These are phyloP conservation scores for Cystofilobasidium capitatum DNA, from an alignment of 768 basidiomycete genomes.

Conservation along the genomic window DNA sequence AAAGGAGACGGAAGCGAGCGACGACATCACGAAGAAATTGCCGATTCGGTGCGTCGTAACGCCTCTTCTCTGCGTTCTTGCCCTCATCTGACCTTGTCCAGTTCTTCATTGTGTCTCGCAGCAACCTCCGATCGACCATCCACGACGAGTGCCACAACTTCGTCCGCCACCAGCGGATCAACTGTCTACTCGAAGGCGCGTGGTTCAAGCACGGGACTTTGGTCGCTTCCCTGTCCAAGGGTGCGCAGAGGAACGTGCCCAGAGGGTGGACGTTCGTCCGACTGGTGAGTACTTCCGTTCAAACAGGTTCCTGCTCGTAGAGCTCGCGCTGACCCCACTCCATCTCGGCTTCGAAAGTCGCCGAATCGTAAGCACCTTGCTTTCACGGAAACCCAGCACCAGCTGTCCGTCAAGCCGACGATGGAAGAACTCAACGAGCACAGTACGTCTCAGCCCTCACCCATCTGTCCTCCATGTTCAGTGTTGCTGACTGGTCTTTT, in stretches of 20 bases:
- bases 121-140: constrained; percentile 71
- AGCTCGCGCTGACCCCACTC: too few relatives aligned
- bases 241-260: constrained; percentile 46
- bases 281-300: constrained; percentile 48
- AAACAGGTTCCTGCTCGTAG: constrained; percentile 11
- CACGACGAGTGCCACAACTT: constrained; percentile 87
- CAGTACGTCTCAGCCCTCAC: constrained; percentile 35
- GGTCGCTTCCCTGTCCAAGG: constrained; percentile 42
- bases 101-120: constrained; percentile 34
- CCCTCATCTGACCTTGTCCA: neutral
- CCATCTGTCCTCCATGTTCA: neutral
- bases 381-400: constrained; percentile 28
- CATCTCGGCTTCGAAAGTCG: constrained; percentile 4
- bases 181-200: constrained; percentile 76
- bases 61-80: neutral
- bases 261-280: constrained; percentile 80
- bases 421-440: constrained; percentile 79
- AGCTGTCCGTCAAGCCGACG: constrained; percentile 67
- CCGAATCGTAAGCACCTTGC: constrained; percentile 28
- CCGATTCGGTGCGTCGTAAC: constrained; percentile 69
- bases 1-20: constrained; percentile 79
- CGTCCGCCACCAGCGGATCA: constrained; percentile 75
- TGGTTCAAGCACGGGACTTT: constrained; percentile 82
- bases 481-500: neutral
- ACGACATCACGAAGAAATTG: constrained; percentile 73